Percentiles rank a stretch among this genome's conserved stretches.
Conservation (phyloP, 371 early-diverging fungal species). For the Rhizopus stolonifer region DNA sequence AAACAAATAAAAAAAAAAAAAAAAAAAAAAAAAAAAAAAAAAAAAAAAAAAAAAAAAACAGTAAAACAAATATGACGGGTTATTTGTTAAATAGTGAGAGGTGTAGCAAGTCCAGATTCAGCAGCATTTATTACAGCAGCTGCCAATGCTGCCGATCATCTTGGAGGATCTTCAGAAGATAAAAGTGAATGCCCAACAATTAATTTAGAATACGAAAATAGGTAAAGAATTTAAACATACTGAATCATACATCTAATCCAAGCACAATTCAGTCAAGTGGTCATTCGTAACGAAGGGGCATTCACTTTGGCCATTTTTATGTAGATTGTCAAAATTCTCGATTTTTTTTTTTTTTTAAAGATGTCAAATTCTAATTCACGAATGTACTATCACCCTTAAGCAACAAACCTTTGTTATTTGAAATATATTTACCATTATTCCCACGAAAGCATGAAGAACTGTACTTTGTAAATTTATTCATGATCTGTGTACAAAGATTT, state of each 20-base stretch:
- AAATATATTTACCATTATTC: too few relatives aligned
- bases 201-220: constrained; percentile 40
- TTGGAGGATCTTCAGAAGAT: constrained; percentile 30
- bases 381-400: too few relatives aligned
- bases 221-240: too few relatives aligned
- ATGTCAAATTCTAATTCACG: too few relatives aligned
- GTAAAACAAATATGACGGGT: background rate
- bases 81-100: constrained; percentile 26
- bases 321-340: constrained; percentile 15
- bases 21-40: too few relatives aligned
- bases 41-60: background rate
- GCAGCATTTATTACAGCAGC: constrained; percentile 42
- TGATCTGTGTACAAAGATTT: too few relatives aligned
- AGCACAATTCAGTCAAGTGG: constrained; percentile 34
- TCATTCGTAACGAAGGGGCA: constrained; percentile 43
- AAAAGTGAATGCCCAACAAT: constrained; percentile 45
- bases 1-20: too few relatives aligned
- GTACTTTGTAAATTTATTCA: too few relatives aligned
- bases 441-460: too few relatives aligned
- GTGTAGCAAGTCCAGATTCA: constrained; percentile 39
- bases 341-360: background rate
- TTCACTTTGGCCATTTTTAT: constrained; percentile 51
- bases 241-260: too few relatives aligned
- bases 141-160: constrained; percentile 34
- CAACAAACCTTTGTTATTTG: too few relatives aligned